Evolutionary conservation across 2,329 filamentous ascomycete genomes (phyloP), one percentile per base, ranked within the genome.

Genomic region (Calonectria pauciramosa): DNA sequence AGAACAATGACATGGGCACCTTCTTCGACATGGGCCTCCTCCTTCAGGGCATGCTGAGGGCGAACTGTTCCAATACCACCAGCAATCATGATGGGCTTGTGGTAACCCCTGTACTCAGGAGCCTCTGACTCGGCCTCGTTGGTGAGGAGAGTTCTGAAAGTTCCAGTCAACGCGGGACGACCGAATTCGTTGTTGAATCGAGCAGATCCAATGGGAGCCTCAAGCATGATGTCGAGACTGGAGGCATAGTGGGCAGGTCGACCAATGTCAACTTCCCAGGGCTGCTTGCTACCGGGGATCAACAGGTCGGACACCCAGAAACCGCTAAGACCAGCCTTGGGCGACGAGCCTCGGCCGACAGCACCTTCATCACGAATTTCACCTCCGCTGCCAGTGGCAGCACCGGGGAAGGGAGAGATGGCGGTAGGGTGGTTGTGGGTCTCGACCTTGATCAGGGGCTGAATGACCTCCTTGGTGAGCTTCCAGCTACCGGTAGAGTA

Each of bases 101-200:
- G 97, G 84, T 98, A 99, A 30, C 97, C 97, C 79, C 96, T 91
- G 82, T 95, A 91, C 79, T 98, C 95, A 26, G 89, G 89, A 23
- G 82, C 79, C 4, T 84, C 83, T 64, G 89, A 87, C 47, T 86
- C 84, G 49, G 86, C 86, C 51, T 91, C 91, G 41, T 83, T 79
- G 28, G 93, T 94, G 36, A 97, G 91, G 47, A 99, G 90, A 0
- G 97, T 99, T 75, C 96, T 91, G 89, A 99, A 99, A 83, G 96
- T 96, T 28, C 97, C 97, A 3, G 94, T 91, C 16, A 97, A 93
- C 82, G 94, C 96, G 44, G 97, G 96, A 47, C 97, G 92, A 32
- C 97, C 97, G 81, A 99, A 99, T 82, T 98, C 97, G 83, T 99
- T 99, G 88, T 99, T 99, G 89, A 98, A 99, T 26, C 95, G 93